Evolutionary conservation across 805 yeast genomes (phyloP).

Genomic region (Wickerhamomyces silvicola): DNA sequence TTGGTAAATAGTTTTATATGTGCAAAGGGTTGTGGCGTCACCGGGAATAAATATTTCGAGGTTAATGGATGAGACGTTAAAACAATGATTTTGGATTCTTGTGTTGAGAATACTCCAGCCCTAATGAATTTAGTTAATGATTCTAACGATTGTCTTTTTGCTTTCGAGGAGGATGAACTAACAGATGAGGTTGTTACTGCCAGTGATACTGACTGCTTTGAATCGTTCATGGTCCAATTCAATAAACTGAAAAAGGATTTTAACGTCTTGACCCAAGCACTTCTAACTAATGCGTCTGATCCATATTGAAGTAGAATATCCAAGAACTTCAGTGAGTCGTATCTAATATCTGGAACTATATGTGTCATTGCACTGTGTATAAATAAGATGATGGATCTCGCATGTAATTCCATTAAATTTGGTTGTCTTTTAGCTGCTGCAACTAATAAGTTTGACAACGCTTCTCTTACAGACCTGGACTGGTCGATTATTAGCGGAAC

Average conservation of each 20-base stretch:
- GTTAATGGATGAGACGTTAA: constrained; percentile 41
- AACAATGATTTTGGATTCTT: constrained; percentile 9
- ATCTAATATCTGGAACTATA: constrained; percentile 67
- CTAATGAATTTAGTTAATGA: constrained; percentile 36
- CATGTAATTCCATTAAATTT: constrained; percentile 53
- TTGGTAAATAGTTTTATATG: constrained; percentile 53
- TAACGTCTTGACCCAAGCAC: constrained; percentile 65
- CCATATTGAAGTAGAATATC: constrained; percentile 50
- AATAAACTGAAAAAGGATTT: constrained; percentile 61
- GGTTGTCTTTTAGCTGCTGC: constrained; percentile 44
- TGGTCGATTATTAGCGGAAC: constrained; percentile 56
- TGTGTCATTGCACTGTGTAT: constrained; percentile 93
- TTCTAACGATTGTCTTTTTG: constrained; percentile 28
- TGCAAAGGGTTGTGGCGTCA: constrained; percentile 55
- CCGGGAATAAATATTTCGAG: constrained; percentile 45
- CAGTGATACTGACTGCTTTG: constrained; percentile 22
- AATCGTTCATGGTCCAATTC: constrained; percentile 57
- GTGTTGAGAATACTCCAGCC: constrained; percentile 29
- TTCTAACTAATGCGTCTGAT: constrained; percentile 48
- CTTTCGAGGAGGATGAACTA: constrained; percentile 10
- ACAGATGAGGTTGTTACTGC: constrained; percentile 28
- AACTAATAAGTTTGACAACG: constrained; percentile 41
- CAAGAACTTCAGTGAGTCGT: constrained; percentile 66
- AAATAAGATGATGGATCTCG: constrained; percentile 58
- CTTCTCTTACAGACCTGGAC: constrained; percentile 56